Evolutionary conservation across 345 rosid species (phyloP).

Genomic region (Eucalyptus marginata): DNA sequence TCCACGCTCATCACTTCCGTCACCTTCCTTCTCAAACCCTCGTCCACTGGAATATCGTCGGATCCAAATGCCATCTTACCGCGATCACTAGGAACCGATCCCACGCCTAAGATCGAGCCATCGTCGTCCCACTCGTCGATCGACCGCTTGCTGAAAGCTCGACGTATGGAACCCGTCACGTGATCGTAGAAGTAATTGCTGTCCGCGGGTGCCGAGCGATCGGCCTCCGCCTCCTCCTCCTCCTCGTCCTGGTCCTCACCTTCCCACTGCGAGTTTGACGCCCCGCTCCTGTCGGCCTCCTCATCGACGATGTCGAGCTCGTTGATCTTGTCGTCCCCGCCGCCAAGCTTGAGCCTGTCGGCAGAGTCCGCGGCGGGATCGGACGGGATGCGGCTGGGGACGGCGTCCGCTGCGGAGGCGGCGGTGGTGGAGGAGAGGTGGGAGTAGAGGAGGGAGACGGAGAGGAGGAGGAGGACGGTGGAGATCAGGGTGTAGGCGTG

Average conservation of each 20-base stretch:
- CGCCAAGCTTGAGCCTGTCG: neutral
- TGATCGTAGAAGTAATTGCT: conserved; percentile 69
- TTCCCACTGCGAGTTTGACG: neutral
- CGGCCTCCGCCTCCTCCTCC: conserved; percentile 12
- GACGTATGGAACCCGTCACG: conserved; percentile 43
- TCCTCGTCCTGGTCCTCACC: conserved; percentile 12
- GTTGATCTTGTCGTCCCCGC: conserved; percentile 52
- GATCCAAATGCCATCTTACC: conserved; percentile 51
- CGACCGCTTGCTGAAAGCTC: conserved; percentile 48
- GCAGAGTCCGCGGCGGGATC: conserved; percentile 30
- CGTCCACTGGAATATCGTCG: conserved; percentile 75
- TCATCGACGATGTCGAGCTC: conserved; percentile 63
- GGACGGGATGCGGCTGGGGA: conserved; percentile 32
- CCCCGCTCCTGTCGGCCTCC: conserved; percentile 3
- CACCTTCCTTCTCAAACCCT: conserved; percentile 57
- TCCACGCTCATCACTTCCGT: conserved; percentile 54
- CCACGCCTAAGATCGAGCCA: conserved; percentile 11
- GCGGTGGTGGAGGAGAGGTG: conserved; percentile 57
- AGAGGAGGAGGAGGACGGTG: conserved; percentile 70
- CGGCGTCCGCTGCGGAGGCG: conserved; percentile 4
- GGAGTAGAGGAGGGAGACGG: conserved; percentile 75
- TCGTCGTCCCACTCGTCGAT: conserved; percentile 92
- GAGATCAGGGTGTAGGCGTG: conserved; percentile 58
- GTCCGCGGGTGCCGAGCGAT: conserved; percentile 17
- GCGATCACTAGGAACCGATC: conserved; percentile 9